Evolutionary conservation across 1,284 basidiomycete genomes (phyloP).

Genomic region (Mixia osmundae): DNA sequence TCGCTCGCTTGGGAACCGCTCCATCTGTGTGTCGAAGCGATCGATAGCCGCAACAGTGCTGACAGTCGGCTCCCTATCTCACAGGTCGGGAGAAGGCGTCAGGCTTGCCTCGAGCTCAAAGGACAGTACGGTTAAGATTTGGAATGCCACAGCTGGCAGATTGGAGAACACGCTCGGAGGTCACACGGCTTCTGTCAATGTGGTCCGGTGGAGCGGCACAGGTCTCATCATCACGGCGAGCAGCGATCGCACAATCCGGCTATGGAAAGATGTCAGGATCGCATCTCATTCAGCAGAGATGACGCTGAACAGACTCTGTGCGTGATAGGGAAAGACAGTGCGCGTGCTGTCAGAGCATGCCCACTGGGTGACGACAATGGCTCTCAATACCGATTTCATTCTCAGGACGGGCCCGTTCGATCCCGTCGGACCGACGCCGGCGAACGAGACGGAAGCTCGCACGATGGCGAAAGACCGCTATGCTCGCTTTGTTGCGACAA

Average conservation of each 20-base stretch:
- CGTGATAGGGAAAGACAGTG: conserved; percentile 29
- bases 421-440: conserved; percentile 49
- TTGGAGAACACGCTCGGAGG: conserved; percentile 74
- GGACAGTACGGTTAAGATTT: conserved; percentile 82
- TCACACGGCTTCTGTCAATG: conserved; percentile 82
- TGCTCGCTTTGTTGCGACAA: conserved; percentile 37
- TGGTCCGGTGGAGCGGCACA: conserved; percentile 82
- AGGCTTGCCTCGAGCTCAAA: conserved; percentile 86
- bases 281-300: conserved; percentile 15
- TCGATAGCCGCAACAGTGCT: neutral
- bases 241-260: conserved; percentile 74
- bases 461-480: conserved; percentile 48
- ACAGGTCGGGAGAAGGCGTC: conserved; percentile 37
- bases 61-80: neutral
- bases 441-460: conserved; percentile 47
- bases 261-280: conserved; percentile 71
- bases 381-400: conserved; percentile 84
- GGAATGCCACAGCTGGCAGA: conserved; percentile 50
- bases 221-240: conserved; percentile 82
- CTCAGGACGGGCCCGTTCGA: conserved; percentile 88
- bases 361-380: conserved; percentile 94
- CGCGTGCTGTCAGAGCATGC: conserved; percentile 74
- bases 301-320: neutral
- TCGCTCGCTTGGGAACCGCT: conserved; percentile 92
- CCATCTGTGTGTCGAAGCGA: conserved; percentile 37